Percentiles rank a stretch among this genome's conserved stretches.
Evolutionary conservation across 78 protist genomes (phyloP).

Genomic region (Thecamonas trahens): DNA sequence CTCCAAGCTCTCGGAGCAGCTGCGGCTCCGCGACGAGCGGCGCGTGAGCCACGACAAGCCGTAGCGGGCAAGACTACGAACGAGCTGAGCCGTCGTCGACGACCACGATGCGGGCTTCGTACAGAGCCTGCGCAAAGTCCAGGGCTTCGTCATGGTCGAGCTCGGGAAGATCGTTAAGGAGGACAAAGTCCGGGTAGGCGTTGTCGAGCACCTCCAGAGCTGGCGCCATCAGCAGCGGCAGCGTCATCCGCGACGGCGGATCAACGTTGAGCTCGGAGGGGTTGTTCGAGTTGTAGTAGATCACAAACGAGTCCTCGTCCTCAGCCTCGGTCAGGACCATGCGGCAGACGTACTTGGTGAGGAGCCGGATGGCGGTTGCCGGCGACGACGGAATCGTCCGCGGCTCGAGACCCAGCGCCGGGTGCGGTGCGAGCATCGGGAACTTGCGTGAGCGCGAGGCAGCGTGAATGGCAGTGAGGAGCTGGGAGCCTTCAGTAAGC

Average conservation of each 20-base stretch:
- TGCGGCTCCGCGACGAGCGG: not conserved
- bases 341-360: not conserved
- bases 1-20: not conserved
- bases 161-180: constrained; percentile 30
- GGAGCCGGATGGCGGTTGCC: not conserved
- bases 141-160: constrained; percentile 24
- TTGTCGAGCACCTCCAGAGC: constrained; percentile 40
- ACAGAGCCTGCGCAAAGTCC: constrained; percentile 29
- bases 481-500: constrained; percentile 7
- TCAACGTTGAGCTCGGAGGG: constrained; percentile 30
- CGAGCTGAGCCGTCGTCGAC: constrained; percentile 12
- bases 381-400: constrained; percentile 11
- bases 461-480: constrained; percentile 20
- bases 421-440: not conserved
- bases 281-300: constrained; percentile 38
- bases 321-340: not conserved
- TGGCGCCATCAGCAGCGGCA: constrained; percentile 30
- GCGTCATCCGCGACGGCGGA: constrained; percentile 28
- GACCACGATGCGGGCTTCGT: constrained; percentile 47
- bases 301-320: constrained; percentile 27
- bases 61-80: not conserved
- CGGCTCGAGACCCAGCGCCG: constrained; percentile 7
- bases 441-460: not conserved
- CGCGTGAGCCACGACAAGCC: not conserved
- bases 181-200: constrained; percentile 29